Base-by-base conservation (phyloP, 2,329 filamentous ascomycete species). In the Talaromyces sp. region DNA sequence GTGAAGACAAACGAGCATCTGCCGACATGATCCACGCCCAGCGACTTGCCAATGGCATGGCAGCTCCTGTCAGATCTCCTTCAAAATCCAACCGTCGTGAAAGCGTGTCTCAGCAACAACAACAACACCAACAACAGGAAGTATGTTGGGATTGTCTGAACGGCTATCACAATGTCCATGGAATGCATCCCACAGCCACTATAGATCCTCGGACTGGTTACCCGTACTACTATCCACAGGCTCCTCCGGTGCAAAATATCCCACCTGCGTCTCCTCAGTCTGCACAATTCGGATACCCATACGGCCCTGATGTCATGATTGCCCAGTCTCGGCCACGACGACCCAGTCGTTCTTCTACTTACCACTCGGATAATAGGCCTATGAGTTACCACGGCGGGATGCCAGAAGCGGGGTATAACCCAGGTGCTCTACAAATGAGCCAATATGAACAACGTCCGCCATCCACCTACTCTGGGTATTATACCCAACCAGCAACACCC, bases 381-480 rank as follows among this genome's bases (percentile, higher is more conserved):
- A 64, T 77, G 59, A 80, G 78, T 65, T 79, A 74, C 65, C 78
- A 80, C 67, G 76, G 58, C 8, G 64, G 74, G 10, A 70, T 73
- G 63, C 74, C 73, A 34, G 75, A 76, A 43, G 72, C 75, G 69
- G 70, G 74, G 69, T 75, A 76, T 58, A 67, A 67, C 31, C 70
- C 64, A 10, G 60, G 64, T 19, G 53, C 73, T 56, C 68, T 72
- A 34, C 69, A 71, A 54, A 69, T 76, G 68, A 69, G 67, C 56
- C 72, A 65, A 58, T 76, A 73, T 59, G 77, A 77, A 17, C 73
- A 73, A 67, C 77, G 77, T 1, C 78, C 77, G 13, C 77, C 78
- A 27, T 74, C 73, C 10, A 73, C 77, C 22, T 72, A 74, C 1
- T 78, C 77, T 5, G 77, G 76, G 43, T 80, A 77, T 61, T 79